Evolutionary conservation across 805 yeast species (phyloP).

Genomic region (Candida sakaeoensis): DNA sequence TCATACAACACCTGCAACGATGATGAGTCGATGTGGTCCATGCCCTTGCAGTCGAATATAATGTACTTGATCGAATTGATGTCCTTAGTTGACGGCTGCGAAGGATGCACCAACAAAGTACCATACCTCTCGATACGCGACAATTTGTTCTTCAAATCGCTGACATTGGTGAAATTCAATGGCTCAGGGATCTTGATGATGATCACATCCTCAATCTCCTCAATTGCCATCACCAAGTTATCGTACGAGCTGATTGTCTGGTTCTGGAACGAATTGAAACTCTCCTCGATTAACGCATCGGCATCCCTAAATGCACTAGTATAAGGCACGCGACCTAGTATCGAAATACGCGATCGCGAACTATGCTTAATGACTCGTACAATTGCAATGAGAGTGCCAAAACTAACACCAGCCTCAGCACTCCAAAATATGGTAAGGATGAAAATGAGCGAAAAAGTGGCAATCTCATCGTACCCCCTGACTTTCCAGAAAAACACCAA

Average conservation of each 20-base stretch:
- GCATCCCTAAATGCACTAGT: slow-evolving; percentile 61
- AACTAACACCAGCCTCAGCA: slow-evolving; percentile 34
- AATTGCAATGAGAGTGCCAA: slow-evolving; percentile 34
- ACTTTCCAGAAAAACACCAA: slow-evolving; percentile 30
- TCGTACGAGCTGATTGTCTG: slow-evolving; percentile 8
- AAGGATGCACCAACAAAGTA: slow-evolving; percentile 71
- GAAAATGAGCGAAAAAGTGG: slow-evolving; percentile 21
- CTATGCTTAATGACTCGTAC: slow-evolving; percentile 59
- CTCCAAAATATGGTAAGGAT: slow-evolving; percentile 31
- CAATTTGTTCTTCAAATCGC: slow-evolving; percentile 66
- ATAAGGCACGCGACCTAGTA: slow-evolving; percentile 55
- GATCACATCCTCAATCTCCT: slow-evolving; percentile 65
- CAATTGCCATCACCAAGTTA: slow-evolving; percentile 27
- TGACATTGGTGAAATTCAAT: slow-evolving; percentile 79
- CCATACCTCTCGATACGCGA: slow-evolving; percentile 74
- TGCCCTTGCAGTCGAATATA: slow-evolving; percentile 77
- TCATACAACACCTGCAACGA: slow-evolving; percentile 71
- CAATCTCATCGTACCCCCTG: slow-evolving; percentile 27
- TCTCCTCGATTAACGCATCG: slow-evolving; percentile 51
- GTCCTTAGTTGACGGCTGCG: slow-evolving; percentile 50
- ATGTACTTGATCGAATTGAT: slow-evolving; percentile 47
- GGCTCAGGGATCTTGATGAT: slow-evolving; percentile 86
- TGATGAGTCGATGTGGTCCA: slow-evolving; percentile 75
- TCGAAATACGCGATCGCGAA: slow-evolving; percentile 78
- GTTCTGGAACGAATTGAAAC: slow-evolving; percentile 23